Conservation (phyloP, 495 filamentous ascomycete genomes). For the Aspergillus sclerotiicarbonarius region DNA sequence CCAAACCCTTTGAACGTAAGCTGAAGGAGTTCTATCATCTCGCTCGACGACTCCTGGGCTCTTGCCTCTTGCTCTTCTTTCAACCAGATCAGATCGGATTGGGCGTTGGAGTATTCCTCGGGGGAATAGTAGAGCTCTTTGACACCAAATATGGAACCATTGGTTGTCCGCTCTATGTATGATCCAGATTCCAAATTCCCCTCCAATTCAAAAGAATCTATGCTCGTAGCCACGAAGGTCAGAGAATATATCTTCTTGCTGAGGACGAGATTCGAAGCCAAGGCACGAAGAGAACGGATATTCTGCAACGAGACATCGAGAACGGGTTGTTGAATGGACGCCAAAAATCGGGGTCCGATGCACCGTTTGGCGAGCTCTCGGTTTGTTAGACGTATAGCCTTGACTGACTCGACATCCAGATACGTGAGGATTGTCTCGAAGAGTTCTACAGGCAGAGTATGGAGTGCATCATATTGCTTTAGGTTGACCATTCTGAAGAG, state of each 20-base stretch:
- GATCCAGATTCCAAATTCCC: neutral
- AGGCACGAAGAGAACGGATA: neutral
- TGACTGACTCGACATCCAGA: neutral
- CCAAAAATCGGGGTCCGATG: neutral
- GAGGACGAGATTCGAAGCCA: neutral
- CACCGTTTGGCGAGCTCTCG: neutral
- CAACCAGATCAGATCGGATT: neutral
- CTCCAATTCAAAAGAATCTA: neutral
- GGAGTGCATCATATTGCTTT: neutral
- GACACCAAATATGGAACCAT: no score
- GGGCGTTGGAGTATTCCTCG: neutral
- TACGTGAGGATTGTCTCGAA: neutral
- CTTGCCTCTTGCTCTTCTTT: neutral
- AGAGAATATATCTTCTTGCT: neutral
- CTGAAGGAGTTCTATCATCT: neutral
- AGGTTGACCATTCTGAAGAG: neutral
- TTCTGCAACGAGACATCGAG: neutral
- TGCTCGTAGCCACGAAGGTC: neutral
- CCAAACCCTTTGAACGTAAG: neutral
- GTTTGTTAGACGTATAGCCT: neutral
- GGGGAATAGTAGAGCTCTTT: no score
- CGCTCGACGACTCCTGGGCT: neutral
- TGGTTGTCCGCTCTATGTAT: neutral
- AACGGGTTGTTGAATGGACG: neutral
- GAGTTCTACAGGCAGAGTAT: neutral